Evolutionary conservation across 495 filamentous ascomycete species (phyloP).

Genomic region (Penicillium canariense): DNA sequence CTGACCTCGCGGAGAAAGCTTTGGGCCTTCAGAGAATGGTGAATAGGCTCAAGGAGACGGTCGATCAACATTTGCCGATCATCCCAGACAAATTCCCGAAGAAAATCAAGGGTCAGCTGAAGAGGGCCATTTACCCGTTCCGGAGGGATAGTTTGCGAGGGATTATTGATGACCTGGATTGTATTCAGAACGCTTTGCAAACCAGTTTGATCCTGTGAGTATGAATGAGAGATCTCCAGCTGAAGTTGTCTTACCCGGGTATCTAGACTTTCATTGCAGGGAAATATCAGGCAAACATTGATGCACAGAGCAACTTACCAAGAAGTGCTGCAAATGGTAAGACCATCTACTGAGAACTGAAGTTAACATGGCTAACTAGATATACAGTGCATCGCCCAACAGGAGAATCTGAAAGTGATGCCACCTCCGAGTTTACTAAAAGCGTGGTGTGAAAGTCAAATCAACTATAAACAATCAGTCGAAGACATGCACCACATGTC

Average conservation of each 20-base stretch:
- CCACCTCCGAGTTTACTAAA: background rate
- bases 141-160: background rate
- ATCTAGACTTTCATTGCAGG: background rate
- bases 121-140: conserved; percentile 1
- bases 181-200: conserved; percentile 1
- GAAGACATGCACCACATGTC: background rate
- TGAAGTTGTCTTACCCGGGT: background rate
- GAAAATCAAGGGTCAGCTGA: background rate
- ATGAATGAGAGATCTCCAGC: background rate
- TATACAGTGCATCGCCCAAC: background rate
- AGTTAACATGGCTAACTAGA: background rate
- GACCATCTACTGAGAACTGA: background rate
- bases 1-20: background rate
- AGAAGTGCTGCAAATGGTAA: background rate
- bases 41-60: background rate
- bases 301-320: background rate
- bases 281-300: background rate
- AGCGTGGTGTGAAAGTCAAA: background rate
- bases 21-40: background rate
- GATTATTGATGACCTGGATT: background rate
- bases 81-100: background rate
- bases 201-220: conserved; percentile 1
- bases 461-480: background rate
- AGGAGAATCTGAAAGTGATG: background rate
- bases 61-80: background rate